Conservation (phyloP, 225 moss, liverwort and hornwort genomes). For the Sphagnum contortum region DNA sequence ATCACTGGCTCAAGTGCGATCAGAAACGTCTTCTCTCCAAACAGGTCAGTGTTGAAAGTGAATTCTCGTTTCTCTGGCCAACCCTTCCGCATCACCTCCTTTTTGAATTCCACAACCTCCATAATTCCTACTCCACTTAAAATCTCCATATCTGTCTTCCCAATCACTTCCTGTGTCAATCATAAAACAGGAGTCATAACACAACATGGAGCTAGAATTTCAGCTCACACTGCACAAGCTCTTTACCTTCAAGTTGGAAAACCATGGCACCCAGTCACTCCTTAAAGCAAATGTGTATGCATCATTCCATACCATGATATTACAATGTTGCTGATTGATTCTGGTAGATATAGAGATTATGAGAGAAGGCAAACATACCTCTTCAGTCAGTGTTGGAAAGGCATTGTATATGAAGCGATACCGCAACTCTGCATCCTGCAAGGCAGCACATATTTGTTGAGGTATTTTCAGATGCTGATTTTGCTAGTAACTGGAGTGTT, state of each 20-base stretch:
- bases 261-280: too few relatives aligned
- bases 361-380: constrained; percentile 19
- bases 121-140: constrained; percentile 40
- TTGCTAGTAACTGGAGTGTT: too few relatives aligned
- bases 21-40: constrained; percentile 52
- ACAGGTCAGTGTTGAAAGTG: constrained; percentile 39
- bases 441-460: constrained; percentile 5
- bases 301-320: too few relatives aligned
- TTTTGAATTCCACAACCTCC: constrained; percentile 58
- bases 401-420: constrained; percentile 68
- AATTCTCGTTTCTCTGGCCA: constrained; percentile 52
- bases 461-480: background rate
- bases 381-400: constrained; percentile 51
- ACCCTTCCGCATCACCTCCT: constrained; percentile 47
- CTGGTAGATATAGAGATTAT: too few relatives aligned
- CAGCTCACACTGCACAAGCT: too few relatives aligned
- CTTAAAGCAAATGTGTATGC: too few relatives aligned
- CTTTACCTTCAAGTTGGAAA: too few relatives aligned
- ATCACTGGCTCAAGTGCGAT: constrained; percentile 59
- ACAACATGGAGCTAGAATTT: too few relatives aligned
- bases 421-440: constrained; percentile 62
- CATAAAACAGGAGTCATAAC: constrained; percentile 1
- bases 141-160: constrained; percentile 67
- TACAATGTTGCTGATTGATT: too few relatives aligned
- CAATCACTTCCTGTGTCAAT: constrained; percentile 46